These are phyloP conservation scores for Chlorella variabilis DNA, from an alignment of 163 green algal genomes.

Conservation along the genomic window DNA sequence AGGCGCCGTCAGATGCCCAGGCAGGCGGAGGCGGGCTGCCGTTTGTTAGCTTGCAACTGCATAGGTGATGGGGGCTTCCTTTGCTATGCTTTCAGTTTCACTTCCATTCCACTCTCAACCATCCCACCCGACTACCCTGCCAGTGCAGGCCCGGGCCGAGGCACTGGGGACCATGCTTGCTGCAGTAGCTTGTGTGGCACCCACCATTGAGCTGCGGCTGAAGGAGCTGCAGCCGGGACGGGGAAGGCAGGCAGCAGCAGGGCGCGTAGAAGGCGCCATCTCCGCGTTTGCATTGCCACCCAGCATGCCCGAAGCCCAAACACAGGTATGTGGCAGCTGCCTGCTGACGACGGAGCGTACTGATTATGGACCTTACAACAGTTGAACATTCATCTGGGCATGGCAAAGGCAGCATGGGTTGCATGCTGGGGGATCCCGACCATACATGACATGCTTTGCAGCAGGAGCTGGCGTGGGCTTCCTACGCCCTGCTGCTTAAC, in stretches of 20 bases:
- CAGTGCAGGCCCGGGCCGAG: constrained; percentile 78
- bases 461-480: constrained; percentile 87
- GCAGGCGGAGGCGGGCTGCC: constrained; percentile 1
- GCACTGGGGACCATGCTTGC: constrained; percentile 69
- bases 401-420: no score
- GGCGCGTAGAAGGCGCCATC: constrained; percentile 53
- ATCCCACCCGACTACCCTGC: no score
- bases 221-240: constrained; percentile 68
- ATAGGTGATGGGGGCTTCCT: no score
- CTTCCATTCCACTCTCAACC: no score
- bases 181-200: constrained; percentile 63
- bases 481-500: constrained; percentile 85
- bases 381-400: not conserved
- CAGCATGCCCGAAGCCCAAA: constrained; percentile 47
- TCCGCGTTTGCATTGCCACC: constrained; percentile 65
- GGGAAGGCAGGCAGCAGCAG: constrained; percentile 57
- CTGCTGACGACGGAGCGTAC: no score
- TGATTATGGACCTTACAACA: no score
- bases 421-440: no score
- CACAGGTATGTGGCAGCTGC: constrained; percentile 50
- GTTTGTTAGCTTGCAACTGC: no score
- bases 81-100: no score
- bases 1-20: constrained; percentile 53
- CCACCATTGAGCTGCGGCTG: constrained; percentile 77
- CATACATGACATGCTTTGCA: no score